These are phyloP conservation scores for Globisporangium solare DNA, from an alignment of 352 stramenopile genomes.

Conservation along the genomic window DNA sequence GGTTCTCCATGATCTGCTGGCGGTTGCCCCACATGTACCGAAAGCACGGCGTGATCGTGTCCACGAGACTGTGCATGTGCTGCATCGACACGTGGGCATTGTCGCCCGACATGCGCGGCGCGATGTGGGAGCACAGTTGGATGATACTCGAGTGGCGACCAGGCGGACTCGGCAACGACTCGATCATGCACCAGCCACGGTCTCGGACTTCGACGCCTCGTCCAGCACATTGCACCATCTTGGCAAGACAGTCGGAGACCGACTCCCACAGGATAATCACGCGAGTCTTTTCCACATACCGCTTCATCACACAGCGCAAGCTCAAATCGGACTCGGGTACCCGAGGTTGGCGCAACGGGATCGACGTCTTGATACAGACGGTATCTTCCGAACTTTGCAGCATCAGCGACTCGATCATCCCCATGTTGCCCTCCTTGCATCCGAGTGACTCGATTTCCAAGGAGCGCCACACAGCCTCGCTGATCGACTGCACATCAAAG, in stretches of 20 bases:
- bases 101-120: slow-evolving; percentile 25
- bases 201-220: slow-evolving; percentile 41
- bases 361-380: slow-evolving; percentile 31
- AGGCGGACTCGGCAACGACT: slow-evolving; percentile 21
- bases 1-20: slow-evolving; percentile 43
- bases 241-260: slow-evolving; percentile 27
- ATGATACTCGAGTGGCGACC: slow-evolving; percentile 33
- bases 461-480: slow-evolving; percentile 31
- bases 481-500: slow-evolving; percentile 34
- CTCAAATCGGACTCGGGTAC: slow-evolving; percentile 28
- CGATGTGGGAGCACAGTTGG: slow-evolving; percentile 52
- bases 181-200: slow-evolving; percentile 43
- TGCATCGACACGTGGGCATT: slow-evolving; percentile 35
- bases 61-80: slow-evolving; percentile 39
- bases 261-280: slow-evolving; percentile 56
- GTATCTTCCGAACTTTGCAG: slow-evolving; percentile 20
- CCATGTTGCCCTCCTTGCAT: slow-evolving; percentile 23
- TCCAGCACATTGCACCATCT: slow-evolving; percentile 6
- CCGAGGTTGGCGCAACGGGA: slow-evolving; percentile 35
- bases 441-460: slow-evolving; percentile 27
- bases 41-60: slow-evolving; percentile 39
- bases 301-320: slow-evolving; percentile 34
- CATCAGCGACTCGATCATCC: slow-evolving; percentile 14
- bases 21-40: slow-evolving; percentile 40
- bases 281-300: slow-evolving; percentile 29